Evolutionary conservation across 129 eudicot species (phyloP).

Genomic region (Artemisia tridentata): DNA sequence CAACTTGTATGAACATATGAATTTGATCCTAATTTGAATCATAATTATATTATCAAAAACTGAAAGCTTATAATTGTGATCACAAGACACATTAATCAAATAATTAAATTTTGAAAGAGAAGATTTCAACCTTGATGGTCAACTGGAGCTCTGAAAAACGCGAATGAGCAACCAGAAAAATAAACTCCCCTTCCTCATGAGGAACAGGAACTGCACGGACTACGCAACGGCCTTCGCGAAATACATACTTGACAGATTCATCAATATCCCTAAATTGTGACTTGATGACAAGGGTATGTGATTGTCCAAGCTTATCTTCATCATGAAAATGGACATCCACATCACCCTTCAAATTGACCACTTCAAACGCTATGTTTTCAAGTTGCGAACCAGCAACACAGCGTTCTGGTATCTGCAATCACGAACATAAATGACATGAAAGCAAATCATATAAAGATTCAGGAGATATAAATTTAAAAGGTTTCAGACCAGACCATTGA

Average conservation of each 20-base stretch:
- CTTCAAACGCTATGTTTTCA: constrained; percentile 57
- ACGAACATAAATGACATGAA: neutral
- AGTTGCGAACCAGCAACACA: constrained; percentile 60
- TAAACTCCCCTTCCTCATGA: constrained; percentile 38
- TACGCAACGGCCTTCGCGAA: constrained; percentile 56
- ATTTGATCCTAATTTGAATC: constrained; percentile 2
- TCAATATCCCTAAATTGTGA: constrained; percentile 33
- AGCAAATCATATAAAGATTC: neutral
- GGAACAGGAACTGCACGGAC: constrained; percentile 64
- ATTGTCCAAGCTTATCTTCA: constrained; percentile 43
- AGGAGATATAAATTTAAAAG: neutral
- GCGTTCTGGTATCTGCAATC: constrained; percentile 46
- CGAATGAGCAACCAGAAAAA: constrained; percentile 56
- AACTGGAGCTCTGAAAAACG: constrained; percentile 39
- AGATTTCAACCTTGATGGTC: constrained; percentile 39
- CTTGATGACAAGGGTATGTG: constrained; percentile 51
- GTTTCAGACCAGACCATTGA: constrained; percentile 54
- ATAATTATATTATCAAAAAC: neutral
- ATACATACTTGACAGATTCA: constrained; percentile 51
- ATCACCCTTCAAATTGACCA: constrained; percentile 45
- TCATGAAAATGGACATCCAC: constrained; percentile 59
- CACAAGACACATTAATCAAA: neutral
- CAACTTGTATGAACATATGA: neutral
- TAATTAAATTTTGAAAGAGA: neutral
- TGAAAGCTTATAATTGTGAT: neutral